These are phyloP conservation scores for Diplotaxis tenuifolia DNA, from an alignment of 345 rosid genomes.

Conservation along the genomic window DNA sequence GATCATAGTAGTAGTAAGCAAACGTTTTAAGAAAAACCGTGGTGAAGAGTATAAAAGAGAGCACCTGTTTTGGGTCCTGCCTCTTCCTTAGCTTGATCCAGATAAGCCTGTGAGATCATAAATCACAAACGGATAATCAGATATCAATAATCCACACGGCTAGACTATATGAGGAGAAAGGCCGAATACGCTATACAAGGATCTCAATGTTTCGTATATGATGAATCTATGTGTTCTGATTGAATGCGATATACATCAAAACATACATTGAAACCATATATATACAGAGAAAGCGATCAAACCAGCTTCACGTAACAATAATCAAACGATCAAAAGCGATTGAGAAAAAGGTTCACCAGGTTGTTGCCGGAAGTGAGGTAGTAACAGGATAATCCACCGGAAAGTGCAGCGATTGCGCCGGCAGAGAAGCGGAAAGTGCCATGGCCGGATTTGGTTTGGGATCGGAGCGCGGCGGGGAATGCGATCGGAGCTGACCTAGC, in stretches of 20 bases:
- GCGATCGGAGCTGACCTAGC: conserved; percentile 47
- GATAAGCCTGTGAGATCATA: conserved; percentile 53
- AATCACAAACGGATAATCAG: neutral
- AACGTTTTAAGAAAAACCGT: neutral
- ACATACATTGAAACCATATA: conserved; percentile 16
- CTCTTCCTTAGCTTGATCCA: conserved; percentile 63
- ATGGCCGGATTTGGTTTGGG: conserved; percentile 43
- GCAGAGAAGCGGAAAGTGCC: conserved; percentile 50
- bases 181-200: neutral
- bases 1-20: neutral
- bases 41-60: neutral
- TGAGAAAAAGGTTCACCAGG: conserved; percentile 44
- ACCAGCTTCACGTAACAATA: neutral
- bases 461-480: conserved; percentile 42
- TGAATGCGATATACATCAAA: neutral
- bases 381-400: conserved; percentile 75
- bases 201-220: neutral
- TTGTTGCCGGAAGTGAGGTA: conserved; percentile 55
- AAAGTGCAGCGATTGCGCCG: conserved; percentile 71
- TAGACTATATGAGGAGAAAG: conserved; percentile 5
- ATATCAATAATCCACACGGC: neutral
- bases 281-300: neutral
- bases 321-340: neutral
- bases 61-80: conserved; percentile 61
- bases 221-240: neutral